These are phyloP conservation scores for Cadophora gregata DNA, from an alignment of 2,329 filamentous ascomycete genomes.

Conservation along the genomic window DNA sequence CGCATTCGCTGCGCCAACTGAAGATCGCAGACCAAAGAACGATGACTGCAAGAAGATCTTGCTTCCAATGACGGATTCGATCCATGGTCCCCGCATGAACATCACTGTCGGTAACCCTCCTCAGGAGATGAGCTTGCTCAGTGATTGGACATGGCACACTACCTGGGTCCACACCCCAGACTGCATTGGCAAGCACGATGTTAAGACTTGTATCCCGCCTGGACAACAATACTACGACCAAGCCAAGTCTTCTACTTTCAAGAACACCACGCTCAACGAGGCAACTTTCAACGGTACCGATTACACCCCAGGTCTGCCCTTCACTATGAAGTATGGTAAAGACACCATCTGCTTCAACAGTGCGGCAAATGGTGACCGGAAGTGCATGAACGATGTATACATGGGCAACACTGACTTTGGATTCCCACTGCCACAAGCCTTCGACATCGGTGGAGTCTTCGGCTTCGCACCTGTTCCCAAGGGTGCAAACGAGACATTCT, in stretches of 20 bases:
- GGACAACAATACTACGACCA: conserved; percentile 24
- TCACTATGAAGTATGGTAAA: conserved; percentile 15
- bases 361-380: conserved; percentile 10
- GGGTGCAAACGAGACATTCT: conserved; percentile 18
- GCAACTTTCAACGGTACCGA: conserved; percentile 20
- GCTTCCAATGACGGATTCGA: conserved; percentile 21
- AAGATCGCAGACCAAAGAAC: conserved; percentile 8
- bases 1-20: conserved; percentile 8
- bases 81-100: conserved; percentile 23
- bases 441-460: conserved; percentile 26
- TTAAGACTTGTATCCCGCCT: conserved; percentile 17
- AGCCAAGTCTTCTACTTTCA: conserved; percentile 16
- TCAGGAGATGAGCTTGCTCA: conserved; percentile 21
- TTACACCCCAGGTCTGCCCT: conserved; percentile 21
- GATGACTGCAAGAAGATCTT: conserved; percentile 22
- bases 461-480: conserved; percentile 21
- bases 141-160: conserved; percentile 24
- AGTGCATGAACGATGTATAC: conserved; percentile 15
- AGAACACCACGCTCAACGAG: conserved; percentile 11
- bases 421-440: conserved; percentile 15
- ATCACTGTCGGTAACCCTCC: conserved; percentile 23
- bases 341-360: conserved; percentile 23
- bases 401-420: conserved; percentile 23
- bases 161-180: conserved; percentile 25
- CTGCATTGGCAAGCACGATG: conserved; percentile 21